Percentiles rank a stretch among this genome's conserved stretches.
Evolutionary conservation across 768 basidiomycete species (phyloP).

Genomic region (Sporobolomyces phaffii): DNA sequence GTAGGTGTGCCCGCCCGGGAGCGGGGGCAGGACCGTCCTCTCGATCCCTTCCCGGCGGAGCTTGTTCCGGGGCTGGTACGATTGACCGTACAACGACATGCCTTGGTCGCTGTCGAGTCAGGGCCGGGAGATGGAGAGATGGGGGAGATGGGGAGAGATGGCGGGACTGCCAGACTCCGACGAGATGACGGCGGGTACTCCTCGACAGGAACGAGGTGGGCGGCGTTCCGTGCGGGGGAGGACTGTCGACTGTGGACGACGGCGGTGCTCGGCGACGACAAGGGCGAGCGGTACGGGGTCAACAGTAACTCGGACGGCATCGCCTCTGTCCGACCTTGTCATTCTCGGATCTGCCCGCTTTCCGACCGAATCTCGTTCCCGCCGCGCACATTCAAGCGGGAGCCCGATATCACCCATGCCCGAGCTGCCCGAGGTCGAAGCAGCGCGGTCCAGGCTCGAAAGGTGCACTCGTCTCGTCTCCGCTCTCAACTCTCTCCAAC

Average conservation of each 20-base stretch:
- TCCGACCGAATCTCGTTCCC: no score
- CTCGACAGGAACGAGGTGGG: no score
- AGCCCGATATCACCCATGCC: no score
- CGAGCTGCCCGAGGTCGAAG: constrained; percentile 32
- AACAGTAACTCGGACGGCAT: no score
- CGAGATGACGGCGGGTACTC: no score
- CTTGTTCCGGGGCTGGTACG: constrained; percentile 16
- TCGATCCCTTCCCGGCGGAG: constrained; percentile 17
- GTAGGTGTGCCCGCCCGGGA: constrained; percentile 3
- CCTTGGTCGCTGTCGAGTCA: background rate
- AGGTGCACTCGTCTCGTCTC: background rate
- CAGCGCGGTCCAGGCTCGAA: constrained; percentile 9
- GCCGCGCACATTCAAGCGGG: background rate
- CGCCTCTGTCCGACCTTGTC: background rate
- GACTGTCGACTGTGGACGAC: no score
- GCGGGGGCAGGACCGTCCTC: constrained; percentile 19
- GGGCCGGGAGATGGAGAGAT: background rate
- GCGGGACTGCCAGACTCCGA: no score
- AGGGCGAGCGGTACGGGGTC: no score
- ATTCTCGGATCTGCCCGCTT: background rate
- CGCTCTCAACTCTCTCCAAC: background rate
- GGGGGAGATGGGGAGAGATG: no score
- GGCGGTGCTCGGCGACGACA: no score
- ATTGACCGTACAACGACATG: background rate
- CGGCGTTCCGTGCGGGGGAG: no score